Conservation (phyloP, 1,284 basidiomycete species). For the Irpex lacteus region DNA sequence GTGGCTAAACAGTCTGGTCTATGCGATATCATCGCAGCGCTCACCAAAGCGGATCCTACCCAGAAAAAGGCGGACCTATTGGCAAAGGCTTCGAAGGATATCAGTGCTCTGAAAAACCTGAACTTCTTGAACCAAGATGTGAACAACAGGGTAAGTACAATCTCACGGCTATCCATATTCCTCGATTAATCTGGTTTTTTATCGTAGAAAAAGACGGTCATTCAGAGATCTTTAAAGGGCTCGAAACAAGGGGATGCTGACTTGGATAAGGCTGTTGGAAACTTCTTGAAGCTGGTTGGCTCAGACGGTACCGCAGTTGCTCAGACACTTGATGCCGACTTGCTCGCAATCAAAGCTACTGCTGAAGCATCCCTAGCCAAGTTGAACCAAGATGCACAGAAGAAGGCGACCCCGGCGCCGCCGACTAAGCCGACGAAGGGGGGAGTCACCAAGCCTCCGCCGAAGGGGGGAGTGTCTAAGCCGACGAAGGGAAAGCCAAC, state of each 20-base stretch:
- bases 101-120: constrained; percentile 6
- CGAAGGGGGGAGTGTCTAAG: not conserved
- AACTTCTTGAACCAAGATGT: constrained; percentile 5
- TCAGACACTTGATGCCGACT: constrained; percentile 1
- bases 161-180: not conserved
- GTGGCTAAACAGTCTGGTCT: constrained; percentile 2
- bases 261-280: constrained; percentile 7
- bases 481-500: not conserved
- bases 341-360: not conserved
- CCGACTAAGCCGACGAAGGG: no score
- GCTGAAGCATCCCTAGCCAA: not conserved
- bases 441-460: not conserved
- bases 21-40: constrained; percentile 2
- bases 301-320: not conserved
- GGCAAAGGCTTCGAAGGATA: not conserved
- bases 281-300: constrained; percentile 4
- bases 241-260: not conserved
- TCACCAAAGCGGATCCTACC: not conserved
- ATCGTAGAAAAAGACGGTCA: constrained; percentile 9
- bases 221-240: constrained; percentile 3
- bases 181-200: not conserved
- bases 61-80: constrained; percentile 3
- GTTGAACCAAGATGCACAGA: no score
- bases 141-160: constrained; percentile 1
- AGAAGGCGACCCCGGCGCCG: no score